A percentile compares a stretch with the other conserved stretches of the same genome.
Evolutionary conservation across 345 rosid genomes (phyloP).

Genomic region (Eutrema yunnanense): DNA sequence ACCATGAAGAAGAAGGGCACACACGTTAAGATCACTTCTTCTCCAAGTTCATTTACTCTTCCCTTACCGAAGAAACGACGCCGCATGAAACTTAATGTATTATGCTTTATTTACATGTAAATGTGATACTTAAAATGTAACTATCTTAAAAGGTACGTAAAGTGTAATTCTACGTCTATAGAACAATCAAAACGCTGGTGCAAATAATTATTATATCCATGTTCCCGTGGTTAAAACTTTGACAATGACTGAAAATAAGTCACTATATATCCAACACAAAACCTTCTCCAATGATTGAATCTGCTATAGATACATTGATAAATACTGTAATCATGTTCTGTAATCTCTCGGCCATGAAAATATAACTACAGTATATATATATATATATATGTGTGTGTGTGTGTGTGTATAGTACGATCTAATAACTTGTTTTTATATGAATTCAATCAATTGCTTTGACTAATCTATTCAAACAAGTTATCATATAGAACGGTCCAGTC

Average conservation of each 20-base stretch:
- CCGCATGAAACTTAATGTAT: not conserved
- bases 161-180: not conserved
- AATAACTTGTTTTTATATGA: not conserved
- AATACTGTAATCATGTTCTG: too few relatives aligned
- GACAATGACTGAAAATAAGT: not conserved
- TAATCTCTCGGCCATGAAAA: not conserved
- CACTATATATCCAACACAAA: not conserved
- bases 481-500: not conserved
- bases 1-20: not conserved
- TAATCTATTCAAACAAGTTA: not conserved
- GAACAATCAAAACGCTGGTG: not conserved
- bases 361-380: not conserved
- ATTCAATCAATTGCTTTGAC: not conserved
- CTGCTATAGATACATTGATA: too few relatives aligned
- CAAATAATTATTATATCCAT: not conserved
- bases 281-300: not conserved
- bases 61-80: not conserved
- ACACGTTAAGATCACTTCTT: not conserved
- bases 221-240: not conserved
- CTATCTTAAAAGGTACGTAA: not conserved
- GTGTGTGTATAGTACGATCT: not conserved
- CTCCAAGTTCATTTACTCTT: slow-evolving; percentile 6
- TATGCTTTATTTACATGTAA: not conserved
- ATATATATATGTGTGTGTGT: too few relatives aligned
- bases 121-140: not conserved